These are phyloP conservation scores for Sclerotiophoma versabilis DNA, from an alignment of 2,329 filamentous ascomycete species.

Conservation along the genomic window DNA sequence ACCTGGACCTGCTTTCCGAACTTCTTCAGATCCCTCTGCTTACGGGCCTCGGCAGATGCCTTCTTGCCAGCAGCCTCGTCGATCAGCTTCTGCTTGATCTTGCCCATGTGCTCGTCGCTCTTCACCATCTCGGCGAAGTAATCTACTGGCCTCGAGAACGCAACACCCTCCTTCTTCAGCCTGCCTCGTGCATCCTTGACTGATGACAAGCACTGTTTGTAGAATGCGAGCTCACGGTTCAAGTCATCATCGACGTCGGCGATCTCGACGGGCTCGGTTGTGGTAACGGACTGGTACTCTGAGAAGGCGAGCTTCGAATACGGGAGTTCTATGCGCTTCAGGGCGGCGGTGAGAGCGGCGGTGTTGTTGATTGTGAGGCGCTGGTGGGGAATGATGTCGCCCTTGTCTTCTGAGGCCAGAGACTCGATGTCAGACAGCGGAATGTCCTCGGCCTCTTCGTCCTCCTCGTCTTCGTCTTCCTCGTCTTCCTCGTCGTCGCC, in stretches of 20 bases:
- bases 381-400: constrained; percentile 88
- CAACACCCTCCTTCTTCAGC: constrained; percentile 80
- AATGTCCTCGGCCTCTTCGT: constrained; percentile 85
- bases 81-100: constrained; percentile 90
- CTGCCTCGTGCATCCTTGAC: constrained; percentile 75
- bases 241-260: constrained; percentile 89
- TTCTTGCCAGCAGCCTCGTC: constrained; percentile 94
- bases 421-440: constrained; percentile 87
- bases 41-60: constrained; percentile 87
- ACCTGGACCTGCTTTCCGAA: constrained; percentile 99
- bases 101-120: constrained; percentile 97
- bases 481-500: constrained; percentile 54
- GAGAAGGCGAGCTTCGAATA: constrained; percentile 77
- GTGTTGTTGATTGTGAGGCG: constrained; percentile 98
- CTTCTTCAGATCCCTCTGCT: constrained; percentile 95
- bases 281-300: constrained; percentile 79
- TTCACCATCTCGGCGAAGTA: constrained; percentile 99
- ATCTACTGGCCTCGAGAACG: constrained; percentile 88
- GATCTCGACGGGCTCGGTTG: constrained; percentile 73
- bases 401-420: constrained; percentile 77
- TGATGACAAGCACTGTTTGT: constrained; percentile 84
- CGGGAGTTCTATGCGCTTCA: constrained; percentile 79
- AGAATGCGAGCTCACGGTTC: constrained; percentile 90
- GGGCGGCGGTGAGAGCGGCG: constrained; percentile 78
- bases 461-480: constrained; percentile 66